Base-by-base conservation (phyloP, 495 filamentous ascomycete species). In the Cairneyella variabilis region DNA sequence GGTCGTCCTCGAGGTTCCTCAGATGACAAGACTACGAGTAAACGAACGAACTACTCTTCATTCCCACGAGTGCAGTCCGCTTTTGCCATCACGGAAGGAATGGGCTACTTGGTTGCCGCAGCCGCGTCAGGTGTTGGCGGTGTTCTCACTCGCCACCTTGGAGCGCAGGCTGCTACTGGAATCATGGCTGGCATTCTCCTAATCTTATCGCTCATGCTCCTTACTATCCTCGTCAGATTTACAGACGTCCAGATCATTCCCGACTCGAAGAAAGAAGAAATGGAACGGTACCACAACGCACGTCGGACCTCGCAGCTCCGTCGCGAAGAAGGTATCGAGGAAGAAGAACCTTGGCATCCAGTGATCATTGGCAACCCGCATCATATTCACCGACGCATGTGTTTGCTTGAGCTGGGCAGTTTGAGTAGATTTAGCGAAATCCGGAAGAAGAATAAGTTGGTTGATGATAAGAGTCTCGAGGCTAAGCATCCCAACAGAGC, bases 11-110 rank as follows among this genome's bases (percentile, higher is more conserved):
- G 77, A 43, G 59, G 75, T 27, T 66, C 69, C 36, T 65, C 73
- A 45, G 71, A 73, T 12, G 72, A 69, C 51, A 72, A 70, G 48
- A 74, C 62, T 28, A 69, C 70, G 52, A 66, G 69, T 37, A 83
- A 82, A 57, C 71, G 83, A 47, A 83, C 80, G 37, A 83, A 85
- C 61, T 83, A 86, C 65, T 82, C 83, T 17, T 76, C 76, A 32
- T 84, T 83, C 54, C 87, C 87, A 16, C 79, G 87, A 17, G 79
- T 89, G 30, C 79, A 72, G 12, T 81, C 85, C n/a, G 87, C 80
- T 9, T 83, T 89, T 65, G 85, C 84, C 41, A 76, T 83, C 21
- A 73, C 75, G n/a, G 86, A 91, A 59, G 76, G 75, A 9, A 59
- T 85, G 36, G 82, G 77, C 12, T 89, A 87, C 60, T 48, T 86